Evolutionary conservation across 345 rosid species (phyloP).

Genomic region (Eucalyptus tenuipes): DNA sequence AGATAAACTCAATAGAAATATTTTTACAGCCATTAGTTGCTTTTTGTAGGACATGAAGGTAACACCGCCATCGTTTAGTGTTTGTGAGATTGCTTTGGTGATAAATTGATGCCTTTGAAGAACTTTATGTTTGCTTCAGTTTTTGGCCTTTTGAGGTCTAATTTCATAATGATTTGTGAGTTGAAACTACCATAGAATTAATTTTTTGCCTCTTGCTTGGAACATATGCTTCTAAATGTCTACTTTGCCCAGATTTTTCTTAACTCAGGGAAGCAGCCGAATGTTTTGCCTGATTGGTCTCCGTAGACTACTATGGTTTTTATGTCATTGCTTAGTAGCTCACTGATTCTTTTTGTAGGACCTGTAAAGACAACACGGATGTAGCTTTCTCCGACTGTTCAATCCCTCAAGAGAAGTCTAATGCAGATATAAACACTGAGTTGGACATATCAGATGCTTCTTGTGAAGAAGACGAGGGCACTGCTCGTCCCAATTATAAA

Average conservation of each 20-base stretch:
- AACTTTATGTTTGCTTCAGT: background rate
- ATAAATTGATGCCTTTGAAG: background rate
- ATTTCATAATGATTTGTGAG: background rate
- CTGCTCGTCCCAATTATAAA: constrained; percentile 28
- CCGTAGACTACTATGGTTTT: background rate
- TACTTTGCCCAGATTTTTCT: background rate
- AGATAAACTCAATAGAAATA: background rate
- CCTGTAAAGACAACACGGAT: constrained; percentile 70
- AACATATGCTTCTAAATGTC: background rate
- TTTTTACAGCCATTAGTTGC: background rate
- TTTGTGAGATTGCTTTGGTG: background rate
- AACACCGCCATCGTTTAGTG: background rate
- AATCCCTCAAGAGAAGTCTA: constrained; percentile 80
- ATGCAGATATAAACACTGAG: constrained; percentile 86
- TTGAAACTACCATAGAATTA: background rate
- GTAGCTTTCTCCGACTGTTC: constrained; percentile 69
- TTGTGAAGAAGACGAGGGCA: constrained; percentile 66
- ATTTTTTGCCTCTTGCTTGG: background rate
- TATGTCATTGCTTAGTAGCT: background rate
- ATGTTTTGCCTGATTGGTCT: background rate
- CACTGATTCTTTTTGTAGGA: constrained; percentile 27
- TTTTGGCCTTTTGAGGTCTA: background rate
- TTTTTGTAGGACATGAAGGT: background rate
- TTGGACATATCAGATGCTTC: constrained; percentile 71
- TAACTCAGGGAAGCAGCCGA: background rate